A percentile compares a stretch with the other conserved stretches of the same genome.
Evolutionary conservation across 805 yeast genomes (phyloP).

Genomic region (Hanseniaspora lachancei): DNA sequence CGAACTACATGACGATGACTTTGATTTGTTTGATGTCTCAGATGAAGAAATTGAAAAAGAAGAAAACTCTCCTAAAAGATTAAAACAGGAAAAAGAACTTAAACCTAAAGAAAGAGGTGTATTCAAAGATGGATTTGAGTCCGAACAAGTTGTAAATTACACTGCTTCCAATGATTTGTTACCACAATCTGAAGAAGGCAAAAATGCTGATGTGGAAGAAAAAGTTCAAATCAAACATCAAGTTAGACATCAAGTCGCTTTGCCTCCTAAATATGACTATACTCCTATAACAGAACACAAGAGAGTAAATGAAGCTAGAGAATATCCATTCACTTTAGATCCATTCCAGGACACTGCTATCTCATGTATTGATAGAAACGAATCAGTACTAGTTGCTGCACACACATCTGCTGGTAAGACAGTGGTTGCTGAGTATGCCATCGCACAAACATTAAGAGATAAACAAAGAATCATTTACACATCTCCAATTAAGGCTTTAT

Average conservation of each 20-base stretch:
- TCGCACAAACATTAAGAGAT: conserved; percentile 82
- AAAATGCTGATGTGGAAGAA: conserved; percentile 26
- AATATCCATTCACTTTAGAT: conserved; percentile 84
- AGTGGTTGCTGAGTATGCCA: conserved; percentile 93
- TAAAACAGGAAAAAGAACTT: conserved; percentile 16
- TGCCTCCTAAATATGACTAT: conserved; percentile 84
- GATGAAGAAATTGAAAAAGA: conserved; percentile 18
- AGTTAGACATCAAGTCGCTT: conserved; percentile 94
- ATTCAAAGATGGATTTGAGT: conserved; percentile 64
- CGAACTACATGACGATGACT: conserved; percentile 17
- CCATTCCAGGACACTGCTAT: conserved; percentile 96
- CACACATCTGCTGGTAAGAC: conserved; percentile 97
- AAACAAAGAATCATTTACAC: conserved; percentile 92
- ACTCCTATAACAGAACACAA: conserved; percentile 80
- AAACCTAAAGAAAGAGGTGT: conserved; percentile 38
- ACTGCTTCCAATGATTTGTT: conserved; percentile 65
- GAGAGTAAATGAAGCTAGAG: conserved; percentile 64
- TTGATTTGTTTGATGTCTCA: conserved; percentile 15
- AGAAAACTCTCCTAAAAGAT: conserved; percentile 7
- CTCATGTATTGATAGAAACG: conserved; percentile 88
- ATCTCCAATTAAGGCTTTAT: conserved; percentile 87
- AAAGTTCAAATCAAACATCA: conserved; percentile 72
- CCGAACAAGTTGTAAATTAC: conserved; percentile 80
- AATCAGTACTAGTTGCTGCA: conserved; percentile 91
- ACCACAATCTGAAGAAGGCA: conserved; percentile 19